Evolutionary conservation across 768 basidiomycete species (phyloP), one percentile per base, ranked within the genome.

Genomic region (Calocera cornea): DNA sequence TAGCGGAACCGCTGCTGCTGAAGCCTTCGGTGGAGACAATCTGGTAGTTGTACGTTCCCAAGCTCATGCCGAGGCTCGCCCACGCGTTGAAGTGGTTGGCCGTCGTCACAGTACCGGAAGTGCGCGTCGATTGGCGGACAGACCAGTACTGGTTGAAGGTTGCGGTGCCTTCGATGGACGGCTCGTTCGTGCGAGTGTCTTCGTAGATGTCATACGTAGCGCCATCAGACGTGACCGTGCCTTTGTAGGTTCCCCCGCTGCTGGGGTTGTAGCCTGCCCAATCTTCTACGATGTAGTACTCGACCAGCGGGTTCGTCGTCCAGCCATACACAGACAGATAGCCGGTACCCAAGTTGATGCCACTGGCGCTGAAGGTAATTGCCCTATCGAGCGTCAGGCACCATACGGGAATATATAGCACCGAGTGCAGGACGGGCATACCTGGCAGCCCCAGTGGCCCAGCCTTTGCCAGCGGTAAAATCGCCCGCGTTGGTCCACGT

Each of bases 91-190:
- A 80, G 75, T 82, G 81, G 75, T 76, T 77, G 11, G 69, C 72
- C 8, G 75, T 74, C 65, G 73, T 77, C 24, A 81, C 76, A 8
- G 74, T 69, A 29, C 73, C 72, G 34, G 76, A 72, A 66, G 75
- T 73, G 63, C 75, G 76, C 64, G 79, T 74, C 34, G 73, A 69
- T 19, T 50, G 50, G 67, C 81, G 79, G 65, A 83, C 76, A 64
- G 78, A 79, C 80, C 79, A 82, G 75, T 74, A 82, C 69, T 82
- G 81, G 69, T 78, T 71, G 75, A 83, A 82, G 19, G 80, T 82
- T 66, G 69, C 68, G 22, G 79, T 80, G 40, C 80, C 81, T 10
- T 72, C 49, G 71, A 81, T 81, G 3, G 81, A 81, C 1, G 80
- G 79, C 65, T 74, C 72, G 71, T 82, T 80, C 60, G 74, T 72